Conservation (phyloP, 2,329 filamentous ascomycete species). For the Xylariaceae sp. region DNA sequence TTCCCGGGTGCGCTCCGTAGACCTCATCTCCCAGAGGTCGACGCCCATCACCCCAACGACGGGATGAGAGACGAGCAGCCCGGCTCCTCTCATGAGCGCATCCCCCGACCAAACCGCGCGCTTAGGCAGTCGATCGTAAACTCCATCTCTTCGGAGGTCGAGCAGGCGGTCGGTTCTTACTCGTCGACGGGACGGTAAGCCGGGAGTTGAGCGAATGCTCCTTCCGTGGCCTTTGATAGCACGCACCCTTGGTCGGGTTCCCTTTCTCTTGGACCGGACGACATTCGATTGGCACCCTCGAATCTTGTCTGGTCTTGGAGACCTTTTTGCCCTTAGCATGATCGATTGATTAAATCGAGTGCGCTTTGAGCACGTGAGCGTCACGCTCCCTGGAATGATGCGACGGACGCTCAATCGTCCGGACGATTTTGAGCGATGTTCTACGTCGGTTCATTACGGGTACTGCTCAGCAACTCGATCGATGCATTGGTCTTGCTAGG, state of each 20-base stretch:
- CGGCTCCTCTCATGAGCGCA: background rate
- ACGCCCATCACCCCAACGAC: too few relatives aligned
- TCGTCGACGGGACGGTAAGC: constrained; percentile 18
- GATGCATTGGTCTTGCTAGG: constrained; percentile 18
- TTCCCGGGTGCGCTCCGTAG: background rate
- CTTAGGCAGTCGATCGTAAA: constrained; percentile 25
- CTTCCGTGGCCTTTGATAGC: constrained; percentile 22
- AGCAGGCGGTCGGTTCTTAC: constrained; percentile 27
- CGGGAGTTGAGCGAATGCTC: constrained; percentile 20
- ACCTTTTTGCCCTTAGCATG: background rate
- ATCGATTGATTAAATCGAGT: constrained; percentile 16
- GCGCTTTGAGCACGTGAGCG: constrained; percentile 18
- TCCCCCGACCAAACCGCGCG: constrained; percentile 17
- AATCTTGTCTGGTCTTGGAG: too few relatives aligned
- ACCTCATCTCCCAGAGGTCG: background rate
- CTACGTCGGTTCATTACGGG: constrained; percentile 3
- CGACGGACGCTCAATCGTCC: constrained; percentile 14
- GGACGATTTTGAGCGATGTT: constrained; percentile 16
- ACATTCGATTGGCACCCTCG: too few relatives aligned
- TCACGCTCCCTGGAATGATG: constrained; percentile 23
- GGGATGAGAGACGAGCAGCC: background rate
- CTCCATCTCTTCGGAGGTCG: constrained; percentile 28
- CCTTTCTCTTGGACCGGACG: too few relatives aligned
- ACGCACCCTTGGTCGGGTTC: too few relatives aligned
- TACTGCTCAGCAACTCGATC: constrained; percentile 14